phyloP scores from a whole-genome alignment of 257 asterid genomes.

The Solanum sejunctum region DNA sequence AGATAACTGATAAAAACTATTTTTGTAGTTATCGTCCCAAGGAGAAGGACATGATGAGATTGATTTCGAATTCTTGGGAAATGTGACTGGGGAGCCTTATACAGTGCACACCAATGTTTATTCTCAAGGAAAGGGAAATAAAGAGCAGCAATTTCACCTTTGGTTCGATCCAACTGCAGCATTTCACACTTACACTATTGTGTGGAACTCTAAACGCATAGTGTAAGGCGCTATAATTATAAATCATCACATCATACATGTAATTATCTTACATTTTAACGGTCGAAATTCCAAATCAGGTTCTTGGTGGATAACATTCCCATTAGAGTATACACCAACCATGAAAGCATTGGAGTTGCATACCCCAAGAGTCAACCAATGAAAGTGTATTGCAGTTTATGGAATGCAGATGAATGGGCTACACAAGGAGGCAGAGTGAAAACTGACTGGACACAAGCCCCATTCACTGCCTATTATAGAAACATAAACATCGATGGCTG shows the following conservation, averaged over 20 bases:
- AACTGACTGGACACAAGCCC: constrained; percentile 53
- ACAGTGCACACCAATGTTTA: constrained; percentile 48
- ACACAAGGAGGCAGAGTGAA: constrained; percentile 60
- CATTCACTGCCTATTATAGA: constrained; percentile 32
- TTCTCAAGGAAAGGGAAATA: constrained; percentile 30
- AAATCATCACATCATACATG: too few relatives aligned
- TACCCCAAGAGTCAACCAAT: constrained; percentile 44
- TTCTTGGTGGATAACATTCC: constrained; percentile 49
- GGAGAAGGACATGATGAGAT: constrained; percentile 48
- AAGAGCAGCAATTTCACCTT: constrained; percentile 54
- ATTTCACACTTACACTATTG: constrained; percentile 49
- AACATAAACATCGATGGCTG: constrained; percentile 26
- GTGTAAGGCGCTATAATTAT: constrained; percentile 16
- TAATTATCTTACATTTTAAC: background rate
- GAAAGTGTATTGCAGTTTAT: constrained; percentile 39
- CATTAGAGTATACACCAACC: constrained; percentile 47
- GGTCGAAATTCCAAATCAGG: background rate
- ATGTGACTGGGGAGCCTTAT: constrained; percentile 38
- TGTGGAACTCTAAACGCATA: constrained; percentile 43
- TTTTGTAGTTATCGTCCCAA: constrained; percentile 30
- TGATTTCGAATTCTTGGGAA: constrained; percentile 58
- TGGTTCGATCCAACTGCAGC: constrained; percentile 54
- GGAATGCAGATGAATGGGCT: constrained; percentile 71
- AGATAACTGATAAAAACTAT: background rate
- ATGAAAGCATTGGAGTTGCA: constrained; percentile 23